Percentiles rank a stretch among this genome's conserved stretches.
These are phyloP conservation scores for Eucalyptus regnans DNA, from an alignment of 345 rosid genomes.

Conservation along the genomic window DNA sequence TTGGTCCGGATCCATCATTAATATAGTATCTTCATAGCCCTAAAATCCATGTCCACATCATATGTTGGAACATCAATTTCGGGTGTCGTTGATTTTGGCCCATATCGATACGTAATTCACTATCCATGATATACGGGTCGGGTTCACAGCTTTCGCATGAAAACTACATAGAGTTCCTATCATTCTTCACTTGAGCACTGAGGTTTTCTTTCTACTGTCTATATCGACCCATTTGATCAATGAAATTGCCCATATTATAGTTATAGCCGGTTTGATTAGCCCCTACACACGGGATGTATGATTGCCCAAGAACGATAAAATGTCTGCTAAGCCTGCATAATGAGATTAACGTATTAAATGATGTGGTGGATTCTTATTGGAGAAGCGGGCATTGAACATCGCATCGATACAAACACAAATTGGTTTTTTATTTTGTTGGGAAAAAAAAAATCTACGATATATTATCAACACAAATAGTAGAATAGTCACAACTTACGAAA, in stretches of 20 bases:
- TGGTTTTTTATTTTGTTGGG: not conserved
- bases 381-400: not conserved
- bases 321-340: no score
- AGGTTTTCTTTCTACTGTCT: not conserved
- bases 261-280: no score
- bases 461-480: no score
- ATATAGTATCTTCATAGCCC: not conserved
- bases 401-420: accelerated
- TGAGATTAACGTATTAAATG: no score
- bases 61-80: not conserved
- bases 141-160: not conserved
- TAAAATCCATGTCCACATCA: not conserved
- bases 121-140: not conserved
- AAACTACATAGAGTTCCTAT: not conserved
- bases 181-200: not conserved
- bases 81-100: not conserved
- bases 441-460: not conserved
- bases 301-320: no score
- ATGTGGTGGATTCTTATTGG: no score
- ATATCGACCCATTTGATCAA: not conserved
- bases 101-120: not conserved
- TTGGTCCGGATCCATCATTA: not conserved
- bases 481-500: no score
- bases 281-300: no score
- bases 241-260: not conserved